Evolutionary conservation across 768 basidiomycete genomes (phyloP).

Genomic region (Plicaturopsis crispa): DNA sequence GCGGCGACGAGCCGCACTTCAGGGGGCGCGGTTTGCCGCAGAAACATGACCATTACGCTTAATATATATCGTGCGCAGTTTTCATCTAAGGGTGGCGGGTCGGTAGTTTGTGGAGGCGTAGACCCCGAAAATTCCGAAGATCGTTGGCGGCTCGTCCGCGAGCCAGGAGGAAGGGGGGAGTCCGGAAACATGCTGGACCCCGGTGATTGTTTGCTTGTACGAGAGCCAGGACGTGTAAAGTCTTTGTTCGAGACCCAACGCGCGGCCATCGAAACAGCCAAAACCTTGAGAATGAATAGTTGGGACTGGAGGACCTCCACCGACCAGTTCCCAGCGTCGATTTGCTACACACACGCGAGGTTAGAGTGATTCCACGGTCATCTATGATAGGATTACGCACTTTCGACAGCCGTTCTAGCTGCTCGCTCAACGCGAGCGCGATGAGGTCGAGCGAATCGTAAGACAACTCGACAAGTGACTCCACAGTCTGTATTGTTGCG

Average conservation of each 20-base stretch:
- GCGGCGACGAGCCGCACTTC: constrained; percentile 51
- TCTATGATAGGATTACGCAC: constrained; percentile 29
- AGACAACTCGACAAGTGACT: constrained; percentile 75
- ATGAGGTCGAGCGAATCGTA: constrained; percentile 75
- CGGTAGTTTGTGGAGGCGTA: constrained; percentile 26
- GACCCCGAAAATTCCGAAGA: constrained; percentile 32
- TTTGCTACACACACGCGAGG: constrained; percentile 38
- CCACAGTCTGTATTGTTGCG: constrained; percentile 68
- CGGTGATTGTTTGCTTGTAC: constrained; percentile 28
- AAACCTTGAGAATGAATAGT: constrained; percentile 75
- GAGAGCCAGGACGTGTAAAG: constrained; percentile 32
- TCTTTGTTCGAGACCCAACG: constrained; percentile 55
- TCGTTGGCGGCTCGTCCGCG: constrained; percentile 25
- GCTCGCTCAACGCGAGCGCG: constrained; percentile 66
- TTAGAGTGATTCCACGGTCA: constrained; percentile 1
- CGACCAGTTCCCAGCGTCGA: constrained; percentile 43
- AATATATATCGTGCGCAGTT: constrained; percentile 74
- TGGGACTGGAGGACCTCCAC: constrained; percentile 82
- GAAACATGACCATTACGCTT: constrained; percentile 75
- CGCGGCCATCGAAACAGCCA: constrained; percentile 70
- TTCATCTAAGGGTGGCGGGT: constrained; percentile 59
- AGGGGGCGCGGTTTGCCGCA: constrained; percentile 58
- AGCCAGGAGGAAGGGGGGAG: constrained; percentile 26
- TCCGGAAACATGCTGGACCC: constrained; percentile 25
- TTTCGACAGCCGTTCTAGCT: constrained; percentile 72